Evolutionary conservation across 768 basidiomycete genomes (phyloP).

Genomic region (Termitomyces sp.): DNA sequence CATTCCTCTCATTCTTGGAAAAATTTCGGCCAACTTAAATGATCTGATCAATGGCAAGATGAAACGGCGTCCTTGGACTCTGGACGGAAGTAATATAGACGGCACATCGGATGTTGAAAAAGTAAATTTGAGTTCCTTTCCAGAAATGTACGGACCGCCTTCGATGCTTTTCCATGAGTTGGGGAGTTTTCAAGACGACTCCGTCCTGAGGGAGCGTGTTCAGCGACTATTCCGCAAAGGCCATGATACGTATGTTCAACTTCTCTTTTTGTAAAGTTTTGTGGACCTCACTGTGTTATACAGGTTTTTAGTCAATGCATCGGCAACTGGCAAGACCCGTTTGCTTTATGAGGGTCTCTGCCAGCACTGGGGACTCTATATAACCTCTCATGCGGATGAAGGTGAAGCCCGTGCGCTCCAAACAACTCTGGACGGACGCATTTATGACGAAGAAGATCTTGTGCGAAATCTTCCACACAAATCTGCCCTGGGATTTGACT

Average conservation of each 20-base stretch:
- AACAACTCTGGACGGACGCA: background rate
- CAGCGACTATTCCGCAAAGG: background rate
- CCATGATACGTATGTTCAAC: background rate
- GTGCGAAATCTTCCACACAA: background rate
- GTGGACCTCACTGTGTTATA: background rate
- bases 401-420: background rate
- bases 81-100: background rate
- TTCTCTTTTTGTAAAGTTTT: background rate
- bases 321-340: slow-evolving; percentile 6
- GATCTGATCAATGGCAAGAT: background rate
- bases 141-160: background rate
- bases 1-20: background rate
- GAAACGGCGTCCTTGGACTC: background rate
- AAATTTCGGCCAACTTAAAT: background rate
- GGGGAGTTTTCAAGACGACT: background rate
- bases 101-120: no score
- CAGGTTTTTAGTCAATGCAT: slow-evolving; percentile 8
- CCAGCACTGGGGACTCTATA: background rate
- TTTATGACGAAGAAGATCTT: background rate
- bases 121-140: background rate
- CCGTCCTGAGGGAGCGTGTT: background rate
- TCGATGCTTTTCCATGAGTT: slow-evolving; percentile 4
- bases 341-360: background rate
- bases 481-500: background rate
- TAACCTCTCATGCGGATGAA: background rate